Conservation (phyloP, 2,329 filamentous ascomycete genomes). For the Trichoderma aggressivum region DNA sequence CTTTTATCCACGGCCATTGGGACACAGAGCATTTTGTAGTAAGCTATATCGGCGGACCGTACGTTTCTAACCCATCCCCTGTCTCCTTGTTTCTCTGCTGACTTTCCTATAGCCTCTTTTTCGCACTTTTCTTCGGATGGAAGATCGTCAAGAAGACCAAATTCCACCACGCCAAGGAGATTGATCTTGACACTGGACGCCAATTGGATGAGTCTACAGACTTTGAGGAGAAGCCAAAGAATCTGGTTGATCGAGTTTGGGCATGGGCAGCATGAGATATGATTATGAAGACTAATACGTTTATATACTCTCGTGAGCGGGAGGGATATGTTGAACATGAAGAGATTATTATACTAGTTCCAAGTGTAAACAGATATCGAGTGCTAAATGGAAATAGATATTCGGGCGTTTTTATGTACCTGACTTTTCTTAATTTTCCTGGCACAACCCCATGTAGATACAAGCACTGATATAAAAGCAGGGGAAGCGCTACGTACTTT, state of each 20-base stretch:
- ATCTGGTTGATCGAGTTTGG: neutral
- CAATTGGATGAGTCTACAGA: constrained; percentile 1
- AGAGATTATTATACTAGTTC: neutral
- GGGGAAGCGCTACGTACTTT: too few species aligned
- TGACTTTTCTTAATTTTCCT: neutral
- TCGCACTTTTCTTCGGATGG: constrained; percentile 60
- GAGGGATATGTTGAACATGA: neutral
- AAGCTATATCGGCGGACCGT: neutral
- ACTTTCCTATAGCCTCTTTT: constrained; percentile 37
- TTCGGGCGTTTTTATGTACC: neutral
- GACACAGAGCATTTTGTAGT: neutral
- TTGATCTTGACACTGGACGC: neutral
- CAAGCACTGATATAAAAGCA: too few species aligned
- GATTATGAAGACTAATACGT: neutral
- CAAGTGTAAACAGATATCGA: neutral
- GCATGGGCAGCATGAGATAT: constrained; percentile 1
- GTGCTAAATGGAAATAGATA: neutral
- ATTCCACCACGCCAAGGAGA: neutral
- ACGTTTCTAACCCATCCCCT: too few species aligned
- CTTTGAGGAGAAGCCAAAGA: neutral
- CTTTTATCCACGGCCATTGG: constrained; percentile 42
- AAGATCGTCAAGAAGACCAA: constrained; percentile 45
- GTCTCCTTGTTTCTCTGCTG: too few species aligned
- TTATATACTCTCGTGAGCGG: neutral
- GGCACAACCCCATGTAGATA: too few species aligned